Conservation (phyloP, 1,284 basidiomycete genomes). For the Sanguinoderma infundibulare region DNA sequence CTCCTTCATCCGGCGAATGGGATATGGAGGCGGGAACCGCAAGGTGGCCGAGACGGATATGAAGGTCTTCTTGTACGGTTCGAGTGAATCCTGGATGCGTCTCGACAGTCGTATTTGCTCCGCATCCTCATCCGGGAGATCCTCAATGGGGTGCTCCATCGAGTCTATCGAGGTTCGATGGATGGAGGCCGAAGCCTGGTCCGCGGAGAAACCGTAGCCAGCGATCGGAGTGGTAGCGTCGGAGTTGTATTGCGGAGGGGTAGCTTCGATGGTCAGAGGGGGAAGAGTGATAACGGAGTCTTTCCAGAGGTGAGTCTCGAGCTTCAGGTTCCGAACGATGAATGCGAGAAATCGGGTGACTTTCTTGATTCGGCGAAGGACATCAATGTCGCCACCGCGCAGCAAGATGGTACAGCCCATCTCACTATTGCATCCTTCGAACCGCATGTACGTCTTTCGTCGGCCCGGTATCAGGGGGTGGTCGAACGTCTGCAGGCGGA, state of each 20-base stretch:
- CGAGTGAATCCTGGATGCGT: constrained; percentile 77
- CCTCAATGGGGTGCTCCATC: constrained; percentile 43
- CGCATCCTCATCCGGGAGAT: constrained; percentile 70
- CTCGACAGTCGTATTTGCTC: constrained; percentile 69
- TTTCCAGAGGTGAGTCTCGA: constrained; percentile 95
- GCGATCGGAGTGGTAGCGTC: constrained; percentile 21
- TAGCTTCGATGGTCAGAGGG: constrained; percentile 64
- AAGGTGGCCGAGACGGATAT: constrained; percentile 92
- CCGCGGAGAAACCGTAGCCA: constrained; percentile 13
- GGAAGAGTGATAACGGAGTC: constrained; percentile 89
- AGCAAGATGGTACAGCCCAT: constrained; percentile 95
- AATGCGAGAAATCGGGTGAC: constrained; percentile 92
- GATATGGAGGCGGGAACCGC: constrained; percentile 88
- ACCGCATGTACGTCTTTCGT: constrained; percentile 96
- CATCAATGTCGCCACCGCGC: constrained; percentile 85
- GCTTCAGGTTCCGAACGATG: constrained; percentile 89
- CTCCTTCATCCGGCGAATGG: constrained; percentile 85
- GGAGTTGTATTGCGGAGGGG: constrained; percentile 46
- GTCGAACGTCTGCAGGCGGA: constrained; percentile 93
- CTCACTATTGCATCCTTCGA: constrained; percentile 92
- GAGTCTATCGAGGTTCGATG: constrained; percentile 28
- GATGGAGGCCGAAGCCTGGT: constrained; percentile 6
- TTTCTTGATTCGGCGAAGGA: constrained; percentile 86
- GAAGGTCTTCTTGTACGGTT: constrained; percentile 84
- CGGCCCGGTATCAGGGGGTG: constrained; percentile 89